Base-by-base conservation (phyloP, 495 filamentous ascomycete species). In the Penicillium mononematosum region DNA sequence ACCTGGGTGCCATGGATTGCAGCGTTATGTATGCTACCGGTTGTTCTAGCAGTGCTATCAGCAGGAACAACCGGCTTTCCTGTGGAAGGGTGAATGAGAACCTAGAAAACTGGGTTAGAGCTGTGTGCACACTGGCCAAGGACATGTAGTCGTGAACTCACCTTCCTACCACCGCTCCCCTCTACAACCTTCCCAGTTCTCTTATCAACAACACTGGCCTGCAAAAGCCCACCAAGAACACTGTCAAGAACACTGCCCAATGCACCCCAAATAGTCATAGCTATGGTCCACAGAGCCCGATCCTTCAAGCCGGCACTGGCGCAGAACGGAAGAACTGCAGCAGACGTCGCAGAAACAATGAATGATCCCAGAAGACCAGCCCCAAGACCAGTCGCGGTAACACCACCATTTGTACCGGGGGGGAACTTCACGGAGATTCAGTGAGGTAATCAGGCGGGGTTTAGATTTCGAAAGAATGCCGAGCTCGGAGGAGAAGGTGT, bases 401-500 rank as follows among this genome's bases (percentile, higher is more conserved):
- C 87, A 5, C 91, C 94, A 19, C 94, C 94, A 66, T 98, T 98
- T 25, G 95, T 98, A 10, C 94, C 94, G 3, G 82, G 84, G 0
- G 93, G 92, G 0, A 97, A 97, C 95, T 60, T 83, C 77, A 14
- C 84, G 81, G 12, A 92, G 74, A 20, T 78, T 88, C 22, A 82
- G 81, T 25, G 90, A 90, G 5, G 91, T 96, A 53, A 98, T 91
- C n/a, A 98, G 82, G 17, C 91, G 82, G 1, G 94, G 94, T 38
- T 79, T 73, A 22, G 79, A 80, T 57, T 80, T 85, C 17, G 92
- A 87, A 17, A 98, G 81, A 46, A 98, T 98, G 7, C 94, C 94
- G 14, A 98, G 84, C 72, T 98, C 94, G 12, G 92, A 97, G 53
- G 88, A 91, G 72, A 96, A 95, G 5, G 94, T 98, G 67, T 98